Base-by-base conservation (phyloP, 176 grass and related monocot species). In the Phoenix roebelenii region DNA sequence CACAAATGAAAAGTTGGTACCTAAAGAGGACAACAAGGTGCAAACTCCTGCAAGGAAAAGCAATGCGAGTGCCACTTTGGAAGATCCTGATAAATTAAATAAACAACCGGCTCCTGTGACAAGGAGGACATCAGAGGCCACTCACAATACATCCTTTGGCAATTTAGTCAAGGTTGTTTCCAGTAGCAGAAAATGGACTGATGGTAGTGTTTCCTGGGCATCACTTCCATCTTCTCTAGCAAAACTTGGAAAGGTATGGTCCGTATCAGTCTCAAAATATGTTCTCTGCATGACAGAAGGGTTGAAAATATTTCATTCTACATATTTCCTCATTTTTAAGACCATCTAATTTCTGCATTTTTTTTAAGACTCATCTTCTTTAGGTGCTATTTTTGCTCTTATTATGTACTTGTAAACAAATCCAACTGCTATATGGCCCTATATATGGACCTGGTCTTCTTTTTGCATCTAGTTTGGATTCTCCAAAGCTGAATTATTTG, bases 201-300 rank as follows among this genome's bases (percentile, higher is more conserved):
- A 68, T 10, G 82, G 54, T 16, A 66, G 82, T 49, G 59, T 74
- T 39, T 79, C 83, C 16, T 95, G 83, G 90, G 76, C 78, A 3
- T 76, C 82, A 7, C 83, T 95, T 59, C 83, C 86, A 23, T 50
- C 71, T 61, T 76, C 79, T 62, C 60, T 82, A 29, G 54, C 67
- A 50, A 82, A 76, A 64, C 54, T 77, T 19, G 79, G 79, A 35
- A 82, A 82, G 79, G 79, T 82, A 77, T 55, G 19, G 63, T 49
- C 14, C 9, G 3, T 44, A 44, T 44, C 35, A 6, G 3, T 44
- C 2, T 44, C 10, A 14, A 44, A 14, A 3, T 44, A 44, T 14
- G 10, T 44, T 14, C 35, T 44, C 35, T 12, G 2, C 35, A 44
- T 44, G 35, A 44, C 35, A 44, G 10, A 44, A 44, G 9, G 35